phyloP scores from a whole-genome alignment of 306 rosid genomes.

The Lathyrus tuberosus region DNA sequence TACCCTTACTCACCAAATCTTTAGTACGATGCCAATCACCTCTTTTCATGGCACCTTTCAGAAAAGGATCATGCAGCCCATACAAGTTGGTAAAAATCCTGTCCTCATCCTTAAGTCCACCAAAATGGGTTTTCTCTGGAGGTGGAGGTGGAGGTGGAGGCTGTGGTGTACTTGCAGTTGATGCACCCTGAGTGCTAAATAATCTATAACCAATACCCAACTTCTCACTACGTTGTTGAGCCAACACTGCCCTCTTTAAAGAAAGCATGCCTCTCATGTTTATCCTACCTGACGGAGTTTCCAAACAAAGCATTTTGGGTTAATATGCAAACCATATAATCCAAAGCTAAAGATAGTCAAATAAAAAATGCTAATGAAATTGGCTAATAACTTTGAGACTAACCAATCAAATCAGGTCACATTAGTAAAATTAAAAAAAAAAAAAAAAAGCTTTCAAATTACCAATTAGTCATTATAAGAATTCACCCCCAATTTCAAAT shows the following conservation, averaged over 20 bases:
- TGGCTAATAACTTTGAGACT: background rate
- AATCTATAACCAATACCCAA: conserved; percentile 59
- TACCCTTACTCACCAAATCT: conserved; percentile 86
- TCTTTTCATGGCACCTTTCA: conserved; percentile 95
- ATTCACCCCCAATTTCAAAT: background rate
- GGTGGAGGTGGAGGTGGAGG: conserved; percentile 97
- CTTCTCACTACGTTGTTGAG: conserved; percentile 49
- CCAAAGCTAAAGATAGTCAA: background rate
- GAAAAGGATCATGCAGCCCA: conserved; percentile 93
- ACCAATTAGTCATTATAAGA: background rate
- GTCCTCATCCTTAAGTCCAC: conserved; percentile 96
- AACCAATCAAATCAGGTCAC: conserved; percentile 15
- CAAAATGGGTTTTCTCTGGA: conserved; percentile 94
- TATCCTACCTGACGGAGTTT: conserved; percentile 58
- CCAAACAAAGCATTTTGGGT: conserved; percentile 6
- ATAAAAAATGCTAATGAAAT: background rate
- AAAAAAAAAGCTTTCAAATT: background rate
- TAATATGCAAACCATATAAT: background rate
- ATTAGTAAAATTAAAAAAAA: too few species aligned
- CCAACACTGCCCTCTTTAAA: conserved; percentile 58
- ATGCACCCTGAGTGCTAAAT: conserved; percentile 79
- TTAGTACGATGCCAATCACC: conserved; percentile 96
- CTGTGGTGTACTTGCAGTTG: conserved; percentile 67
- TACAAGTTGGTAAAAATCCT: conserved; percentile 93
- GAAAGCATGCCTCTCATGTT: conserved; percentile 73